phyloP scores from a whole-genome alignment of 1,284 basidiomycete species.

The Thelephora terrestris region DNA sequence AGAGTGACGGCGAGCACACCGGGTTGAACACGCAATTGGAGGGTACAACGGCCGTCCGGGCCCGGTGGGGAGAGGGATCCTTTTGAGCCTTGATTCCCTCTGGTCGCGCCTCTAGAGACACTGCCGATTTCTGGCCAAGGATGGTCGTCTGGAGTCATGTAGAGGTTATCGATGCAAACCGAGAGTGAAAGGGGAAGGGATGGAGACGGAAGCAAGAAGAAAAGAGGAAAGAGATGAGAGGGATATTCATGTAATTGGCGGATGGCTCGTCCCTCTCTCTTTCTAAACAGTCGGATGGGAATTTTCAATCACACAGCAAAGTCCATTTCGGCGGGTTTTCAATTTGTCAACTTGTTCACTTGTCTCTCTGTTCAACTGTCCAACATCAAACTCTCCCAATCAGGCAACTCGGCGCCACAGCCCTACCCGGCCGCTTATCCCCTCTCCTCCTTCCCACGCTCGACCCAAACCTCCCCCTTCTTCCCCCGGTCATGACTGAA shows the following conservation, averaged over 20 bases:
- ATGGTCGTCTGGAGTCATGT: conserved; percentile 59
- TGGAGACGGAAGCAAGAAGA: conserved; percentile 2
- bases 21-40: conserved; percentile 70
- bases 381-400: no score
- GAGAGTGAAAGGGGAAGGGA: conserved; percentile 3
- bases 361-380: no score
- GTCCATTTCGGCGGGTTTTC: no score
- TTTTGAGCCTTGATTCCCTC: conserved; percentile 76
- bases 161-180: conserved; percentile 4
- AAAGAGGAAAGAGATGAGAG: conserved; percentile 3
- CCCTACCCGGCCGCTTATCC: no score
- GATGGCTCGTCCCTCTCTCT: no score
- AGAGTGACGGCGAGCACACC: conserved; percentile 65
- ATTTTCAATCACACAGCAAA: no score
- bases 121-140: conserved; percentile 78
- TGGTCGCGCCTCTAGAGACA: conserved; percentile 70
- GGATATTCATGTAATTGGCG: neutral
- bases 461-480: no score
- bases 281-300: no score
- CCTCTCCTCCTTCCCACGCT: no score
- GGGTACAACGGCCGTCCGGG: conserved; percentile 54
- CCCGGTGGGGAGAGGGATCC: conserved; percentile 60
- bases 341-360: no score
- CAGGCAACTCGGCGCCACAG: no score
- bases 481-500: no score